Conservation (phyloP, 2,329 filamentous ascomycete species). For the Penicillium sumatraense region DNA sequence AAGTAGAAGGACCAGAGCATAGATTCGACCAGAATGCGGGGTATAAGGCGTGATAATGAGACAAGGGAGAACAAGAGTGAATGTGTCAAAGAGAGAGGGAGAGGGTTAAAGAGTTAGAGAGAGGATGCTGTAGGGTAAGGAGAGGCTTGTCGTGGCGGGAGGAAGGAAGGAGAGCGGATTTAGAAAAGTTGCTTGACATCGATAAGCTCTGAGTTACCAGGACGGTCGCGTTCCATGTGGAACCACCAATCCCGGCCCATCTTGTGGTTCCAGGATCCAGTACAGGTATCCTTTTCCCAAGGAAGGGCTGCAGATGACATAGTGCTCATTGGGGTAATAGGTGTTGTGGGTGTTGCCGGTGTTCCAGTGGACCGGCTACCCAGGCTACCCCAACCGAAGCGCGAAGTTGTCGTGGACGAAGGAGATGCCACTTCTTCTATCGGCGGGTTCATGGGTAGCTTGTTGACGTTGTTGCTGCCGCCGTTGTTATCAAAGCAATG, state of each 20-base stretch:
- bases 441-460: constrained; percentile 21
- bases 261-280: constrained; percentile 50
- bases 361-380: constrained; percentile 37
- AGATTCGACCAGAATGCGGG: constrained; percentile 26
- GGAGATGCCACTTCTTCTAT: constrained; percentile 38
- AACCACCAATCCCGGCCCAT: constrained; percentile 50
- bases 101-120: not conserved
- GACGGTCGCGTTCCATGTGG: constrained; percentile 49
- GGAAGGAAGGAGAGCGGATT: constrained; percentile 3
- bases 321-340: constrained; percentile 37
- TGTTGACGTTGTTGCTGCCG: too few species aligned
- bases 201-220: constrained; percentile 36
- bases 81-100: not conserved
- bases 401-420: constrained; percentile 34
- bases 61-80: constrained; percentile 9
- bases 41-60: constrained; percentile 25
- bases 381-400: constrained; percentile 43
- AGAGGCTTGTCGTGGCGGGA: not conserved
- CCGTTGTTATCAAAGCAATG: constrained; percentile 38
- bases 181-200: constrained; percentile 42
- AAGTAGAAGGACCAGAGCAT: constrained; percentile 17
- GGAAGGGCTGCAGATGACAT: constrained; percentile 33
- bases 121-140: not conserved
- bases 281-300: constrained; percentile 49
- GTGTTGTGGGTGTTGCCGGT: constrained; percentile 37